Evolutionary conservation across 192 early-diverging fungal genomes (phyloP).

Genomic region (Cetraspora pellucida): DNA sequence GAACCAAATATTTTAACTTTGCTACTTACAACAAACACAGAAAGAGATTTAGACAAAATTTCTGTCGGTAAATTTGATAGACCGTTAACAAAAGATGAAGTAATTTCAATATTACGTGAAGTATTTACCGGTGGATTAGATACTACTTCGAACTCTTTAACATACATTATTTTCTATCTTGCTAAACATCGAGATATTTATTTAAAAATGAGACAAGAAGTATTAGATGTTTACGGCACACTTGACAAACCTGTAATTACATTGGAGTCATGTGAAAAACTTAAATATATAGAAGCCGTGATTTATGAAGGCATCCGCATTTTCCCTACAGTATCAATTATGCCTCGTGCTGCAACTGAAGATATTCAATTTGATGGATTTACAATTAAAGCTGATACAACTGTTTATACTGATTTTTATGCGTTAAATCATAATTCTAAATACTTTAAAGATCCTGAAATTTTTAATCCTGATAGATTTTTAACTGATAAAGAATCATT

Average conservation of each 20-base stretch:
- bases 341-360: neutral
- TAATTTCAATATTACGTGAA: neutral
- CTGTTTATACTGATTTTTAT: neutral
- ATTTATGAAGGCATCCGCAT: conserved; percentile 17
- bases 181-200: conserved; percentile 2
- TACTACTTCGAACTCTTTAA: neutral
- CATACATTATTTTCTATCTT: conserved; percentile 5
- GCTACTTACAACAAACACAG: neutral
- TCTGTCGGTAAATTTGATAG: neutral
- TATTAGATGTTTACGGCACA: neutral
- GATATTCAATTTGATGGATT: conserved; percentile 7
- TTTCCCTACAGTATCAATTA: neutral
- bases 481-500: neutral
- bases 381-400: neutral
- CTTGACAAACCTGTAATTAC: neutral
- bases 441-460: conserved; percentile 6
- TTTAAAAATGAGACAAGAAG: neutral
- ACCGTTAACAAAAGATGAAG: conserved; percentile 9
- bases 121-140: conserved; percentile 5
- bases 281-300: conserved; percentile 6
- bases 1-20: neutral
- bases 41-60: neutral
- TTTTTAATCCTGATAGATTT: conserved; percentile 19
- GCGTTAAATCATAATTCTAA: neutral
- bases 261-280: conserved; percentile 8